Evolutionary conservation across 805 yeast genomes (phyloP), one percentile per base, ranked within the genome.

Genomic region (Yamadazyma takamatsuzukensis): DNA sequence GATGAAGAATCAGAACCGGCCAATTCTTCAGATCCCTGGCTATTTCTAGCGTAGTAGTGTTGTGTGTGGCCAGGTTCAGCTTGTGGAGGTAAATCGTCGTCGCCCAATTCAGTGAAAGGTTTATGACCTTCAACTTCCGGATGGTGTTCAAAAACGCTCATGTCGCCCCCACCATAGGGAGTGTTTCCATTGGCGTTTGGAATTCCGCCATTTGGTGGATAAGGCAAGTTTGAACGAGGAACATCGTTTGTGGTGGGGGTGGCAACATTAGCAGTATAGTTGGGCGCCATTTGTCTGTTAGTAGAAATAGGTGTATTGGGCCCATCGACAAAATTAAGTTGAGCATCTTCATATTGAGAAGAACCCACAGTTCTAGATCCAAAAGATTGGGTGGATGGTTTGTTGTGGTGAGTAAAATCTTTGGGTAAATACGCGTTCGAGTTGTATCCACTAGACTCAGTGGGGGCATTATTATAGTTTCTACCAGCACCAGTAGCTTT

Each of bases 1-100:
- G 90, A 82, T 29, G 68, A 76, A 19, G 51, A 51, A 40, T 65
- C 72, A 1, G 70, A 65, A 29, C 54, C 62, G 14, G 30, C 21
- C 4, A 26, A 25, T 9, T 33, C 32, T 4, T 33, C 43, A 1
- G 41, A 39, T 13, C 44, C 34, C 17, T 37, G 41, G 24, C 40
- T 34, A n/a, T 33, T 34, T 27, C 41, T 26, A 15, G 28, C 32
- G 18, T 29, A 17, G 18, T 32, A 31, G n/a, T 27, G 33, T 16
- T 22, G 31, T n/a, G n/a, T n/a, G 24, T 12, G 12, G 6, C 4
- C 24, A 4, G 35, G 37, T 15, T 37, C 39, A 13, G 27, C 27
- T 21, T 42, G 40, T 18, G 32, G 30, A 7, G 33, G 25, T 26
- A 32, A 14, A 12, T 46, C 53, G 22, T 49, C 56, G 39, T 59